Evolutionary conservation across 148 eudicot species (phyloP).

Genomic region (Selenicereus undatus): DNA sequence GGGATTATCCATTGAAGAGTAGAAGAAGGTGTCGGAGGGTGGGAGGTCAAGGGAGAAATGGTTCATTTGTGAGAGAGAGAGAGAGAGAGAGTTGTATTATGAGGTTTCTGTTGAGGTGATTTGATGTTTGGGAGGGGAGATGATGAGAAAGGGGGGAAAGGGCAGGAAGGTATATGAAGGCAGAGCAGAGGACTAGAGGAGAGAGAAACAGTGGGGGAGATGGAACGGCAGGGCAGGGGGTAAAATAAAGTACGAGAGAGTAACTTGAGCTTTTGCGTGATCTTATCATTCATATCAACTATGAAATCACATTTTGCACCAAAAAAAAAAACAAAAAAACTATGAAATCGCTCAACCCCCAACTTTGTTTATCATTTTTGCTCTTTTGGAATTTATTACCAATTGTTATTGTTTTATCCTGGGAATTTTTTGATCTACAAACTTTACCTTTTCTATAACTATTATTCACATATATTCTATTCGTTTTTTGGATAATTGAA

Average conservation of each 20-base stretch:
- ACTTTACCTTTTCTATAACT: no score
- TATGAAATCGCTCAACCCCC: no score
- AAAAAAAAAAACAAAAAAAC: no score
- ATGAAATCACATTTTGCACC: no score
- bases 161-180: not conserved
- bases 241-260: not conserved
- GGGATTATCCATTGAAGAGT: conserved; percentile 15
- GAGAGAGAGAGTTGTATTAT: not conserved
- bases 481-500: no score
- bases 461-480: no score
- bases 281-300: not conserved
- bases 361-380: no score
- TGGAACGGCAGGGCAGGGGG: no score
- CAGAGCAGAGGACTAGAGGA: not conserved
- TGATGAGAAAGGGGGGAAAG: not conserved
- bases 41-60: conserved; percentile 23
- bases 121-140: not conserved
- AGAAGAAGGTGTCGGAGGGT: conserved; percentile 20
- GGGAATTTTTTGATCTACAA: no score
- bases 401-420: no score
- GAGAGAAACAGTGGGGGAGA: not conserved
- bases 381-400: no score
- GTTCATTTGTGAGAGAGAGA: conserved; percentile 12
- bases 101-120: not conserved
- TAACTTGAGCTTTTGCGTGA: conserved; percentile 15